Conservation (phyloP, 2,329 filamentous ascomycete genomes). For the Neonectria neomacrospora region DNA sequence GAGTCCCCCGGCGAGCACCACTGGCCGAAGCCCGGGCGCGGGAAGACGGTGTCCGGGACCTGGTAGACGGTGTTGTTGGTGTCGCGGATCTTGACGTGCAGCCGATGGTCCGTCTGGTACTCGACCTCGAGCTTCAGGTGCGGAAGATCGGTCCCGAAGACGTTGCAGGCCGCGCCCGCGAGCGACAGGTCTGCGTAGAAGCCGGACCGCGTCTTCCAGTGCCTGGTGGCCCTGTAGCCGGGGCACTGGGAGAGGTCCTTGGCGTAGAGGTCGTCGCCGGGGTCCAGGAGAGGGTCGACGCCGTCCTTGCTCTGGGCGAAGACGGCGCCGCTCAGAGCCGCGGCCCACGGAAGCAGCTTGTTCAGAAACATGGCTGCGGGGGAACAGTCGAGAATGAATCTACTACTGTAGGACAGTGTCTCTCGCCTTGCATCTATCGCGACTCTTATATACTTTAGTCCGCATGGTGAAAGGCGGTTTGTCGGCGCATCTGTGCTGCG, state of each 20-base stretch:
- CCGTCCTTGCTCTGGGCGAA: slow-evolving; percentile 36
- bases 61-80: slow-evolving; percentile 77
- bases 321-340: slow-evolving; percentile 29
- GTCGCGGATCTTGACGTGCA: slow-evolving; percentile 80
- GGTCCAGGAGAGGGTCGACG: slow-evolving; percentile 29
- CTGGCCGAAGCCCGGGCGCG: slow-evolving; percentile 56
- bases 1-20: slow-evolving; percentile 44
- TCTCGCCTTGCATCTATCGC: not conserved
- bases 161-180: slow-evolving; percentile 77
- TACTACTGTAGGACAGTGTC: not conserved
- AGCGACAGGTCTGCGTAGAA: slow-evolving; percentile 77
- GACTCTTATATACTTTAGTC: slow-evolving; percentile 23
- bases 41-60: slow-evolving; percentile 75
- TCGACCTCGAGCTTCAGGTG: slow-evolving; percentile 71
- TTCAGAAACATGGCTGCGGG: slow-evolving; percentile 31
- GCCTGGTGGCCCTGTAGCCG: slow-evolving; percentile 73
- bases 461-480: not conserved
- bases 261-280: slow-evolving; percentile 34
- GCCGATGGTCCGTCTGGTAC: slow-evolving; percentile 60
- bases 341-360: slow-evolving; percentile 30
- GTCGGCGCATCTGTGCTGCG: not conserved
- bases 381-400: not conserved
- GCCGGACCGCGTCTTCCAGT: slow-evolving; percentile 62
- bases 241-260: slow-evolving; percentile 61
- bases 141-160: slow-evolving; percentile 80